A percentile compares a stretch with the other conserved stretches of the same genome.
phyloP scores from a whole-genome alignment of 2,329 filamentous ascomycete species.

The Penicillium psychrosexuale region DNA sequence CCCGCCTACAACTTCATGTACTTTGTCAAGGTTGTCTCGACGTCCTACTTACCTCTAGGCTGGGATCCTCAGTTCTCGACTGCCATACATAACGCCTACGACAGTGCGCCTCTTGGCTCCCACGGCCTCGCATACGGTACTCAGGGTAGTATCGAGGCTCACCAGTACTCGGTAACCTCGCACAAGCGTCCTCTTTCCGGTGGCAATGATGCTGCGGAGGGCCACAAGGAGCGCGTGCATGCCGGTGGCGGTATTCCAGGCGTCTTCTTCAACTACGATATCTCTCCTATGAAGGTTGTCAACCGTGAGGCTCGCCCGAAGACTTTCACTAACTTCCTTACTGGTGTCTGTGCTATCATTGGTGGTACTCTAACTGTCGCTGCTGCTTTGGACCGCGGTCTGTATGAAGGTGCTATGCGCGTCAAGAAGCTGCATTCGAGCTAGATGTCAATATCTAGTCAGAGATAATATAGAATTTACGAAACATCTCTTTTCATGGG shows the following conservation, averaged over 20 bases:
- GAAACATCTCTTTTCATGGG: neutral
- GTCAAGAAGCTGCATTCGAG: conserved; percentile 79
- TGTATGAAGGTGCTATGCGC: conserved; percentile 83
- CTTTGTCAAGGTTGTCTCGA: conserved; percentile 97
- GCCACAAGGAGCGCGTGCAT: conserved; percentile 88
- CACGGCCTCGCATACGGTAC: conserved; percentile 63
- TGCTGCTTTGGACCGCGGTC: conserved; percentile 81
- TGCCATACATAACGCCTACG: conserved; percentile 39
- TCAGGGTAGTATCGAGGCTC: conserved; percentile 87
- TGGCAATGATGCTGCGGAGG: conserved; percentile 79
- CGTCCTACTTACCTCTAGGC: conserved; percentile 87
- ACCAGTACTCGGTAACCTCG: conserved; percentile 97
- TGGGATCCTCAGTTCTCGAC: conserved; percentile 65
- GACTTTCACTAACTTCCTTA: conserved; percentile 86
- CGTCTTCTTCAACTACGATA: conserved; percentile 98
- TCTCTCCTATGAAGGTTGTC: conserved; percentile 99
- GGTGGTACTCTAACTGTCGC: conserved; percentile 95
- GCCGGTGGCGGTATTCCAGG: conserved; percentile 89
- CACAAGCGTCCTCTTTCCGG: conserved; percentile 86
- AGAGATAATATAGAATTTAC: neutral
- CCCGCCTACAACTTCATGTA: conserved; percentile 97
- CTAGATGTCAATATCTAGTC: conserved; percentile 32
- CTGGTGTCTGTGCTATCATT: conserved; percentile 89
- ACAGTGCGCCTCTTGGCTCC: conserved; percentile 63
- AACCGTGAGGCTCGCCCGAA: conserved; percentile 90